phyloP scores from a whole-genome alignment of 176 grass and related monocot genomes.

The Bromus sterilis region DNA sequence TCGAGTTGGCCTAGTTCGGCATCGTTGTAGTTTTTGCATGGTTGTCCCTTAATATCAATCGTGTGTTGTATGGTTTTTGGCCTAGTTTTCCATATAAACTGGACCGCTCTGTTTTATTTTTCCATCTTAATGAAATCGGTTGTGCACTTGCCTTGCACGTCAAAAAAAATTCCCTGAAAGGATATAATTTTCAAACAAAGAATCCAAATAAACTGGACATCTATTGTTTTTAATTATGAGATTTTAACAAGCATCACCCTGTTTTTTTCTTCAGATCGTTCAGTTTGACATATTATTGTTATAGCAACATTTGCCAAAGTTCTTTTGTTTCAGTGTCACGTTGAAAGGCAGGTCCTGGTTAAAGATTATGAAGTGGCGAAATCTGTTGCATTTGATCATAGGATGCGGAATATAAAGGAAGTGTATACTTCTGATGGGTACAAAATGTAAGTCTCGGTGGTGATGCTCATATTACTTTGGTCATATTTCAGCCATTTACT shows the following conservation, averaged over 20 bases:
- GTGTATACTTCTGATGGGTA: constrained; percentile 85
- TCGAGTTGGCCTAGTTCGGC: too few relatives aligned
- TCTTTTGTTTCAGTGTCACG: constrained; percentile 46
- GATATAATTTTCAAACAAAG: background rate
- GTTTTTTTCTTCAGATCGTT: background rate
- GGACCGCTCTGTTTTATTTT: too few relatives aligned
- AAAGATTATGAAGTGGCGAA: constrained; percentile 65
- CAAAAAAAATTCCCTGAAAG: background rate
- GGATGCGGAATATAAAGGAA: constrained; percentile 70
- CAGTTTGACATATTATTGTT: background rate
- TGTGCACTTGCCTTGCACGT: too few relatives aligned
- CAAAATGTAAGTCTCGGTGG: constrained; percentile 54
- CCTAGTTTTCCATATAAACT: too few relatives aligned
- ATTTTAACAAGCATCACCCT: background rate
- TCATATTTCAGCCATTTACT: too few relatives aligned
- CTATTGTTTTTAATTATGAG: too few relatives aligned
- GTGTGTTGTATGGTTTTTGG: too few relatives aligned
- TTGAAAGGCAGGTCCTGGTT: constrained; percentile 83
- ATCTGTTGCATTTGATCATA: constrained; percentile 75
- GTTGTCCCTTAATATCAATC: too few relatives aligned
- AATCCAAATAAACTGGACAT: background rate
- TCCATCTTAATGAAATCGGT: too few relatives aligned
- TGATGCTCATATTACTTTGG: background rate
- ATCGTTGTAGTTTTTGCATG: too few relatives aligned
- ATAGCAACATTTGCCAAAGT: background rate